Conservation (phyloP, 345 rosid genomes). For the Combretum micranthum region DNA sequence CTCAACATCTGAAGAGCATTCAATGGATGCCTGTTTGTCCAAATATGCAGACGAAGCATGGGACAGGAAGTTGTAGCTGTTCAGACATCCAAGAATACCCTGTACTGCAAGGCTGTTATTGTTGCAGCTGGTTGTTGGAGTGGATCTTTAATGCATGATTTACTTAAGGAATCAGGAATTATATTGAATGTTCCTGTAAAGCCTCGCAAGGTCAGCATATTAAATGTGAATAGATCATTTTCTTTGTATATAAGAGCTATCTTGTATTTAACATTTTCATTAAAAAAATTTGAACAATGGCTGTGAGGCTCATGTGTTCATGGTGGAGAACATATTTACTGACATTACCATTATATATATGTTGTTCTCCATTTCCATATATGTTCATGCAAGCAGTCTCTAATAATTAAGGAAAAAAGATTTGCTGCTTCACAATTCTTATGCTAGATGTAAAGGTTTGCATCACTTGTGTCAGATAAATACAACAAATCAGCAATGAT, state of each 20-base stretch:
- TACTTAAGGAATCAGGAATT: conserved; percentile 41
- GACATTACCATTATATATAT: no score
- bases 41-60: conserved; percentile 35
- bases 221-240: conserved; percentile 1
- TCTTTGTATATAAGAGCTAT: background rate
- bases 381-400: background rate
- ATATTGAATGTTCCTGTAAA: conserved; percentile 52
- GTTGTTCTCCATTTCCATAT: background rate
- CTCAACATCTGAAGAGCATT: background rate
- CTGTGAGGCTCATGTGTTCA: no score
- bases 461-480: no score
- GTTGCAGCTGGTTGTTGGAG: conserved; percentile 94
- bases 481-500: no score
- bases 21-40: background rate
- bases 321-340: no score
- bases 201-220: conserved; percentile 70
- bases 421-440: no score
- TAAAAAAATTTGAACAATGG: no score
- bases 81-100: conserved; percentile 46
- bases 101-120: conserved; percentile 59
- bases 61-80: conserved; percentile 50
- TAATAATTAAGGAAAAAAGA: no score
- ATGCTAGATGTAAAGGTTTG: no score
- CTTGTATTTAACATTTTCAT: background rate
- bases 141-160: conserved; percentile 55